phyloP scores from a whole-genome alignment of 352 stramenopile species.

The Pythium volutum region DNA sequence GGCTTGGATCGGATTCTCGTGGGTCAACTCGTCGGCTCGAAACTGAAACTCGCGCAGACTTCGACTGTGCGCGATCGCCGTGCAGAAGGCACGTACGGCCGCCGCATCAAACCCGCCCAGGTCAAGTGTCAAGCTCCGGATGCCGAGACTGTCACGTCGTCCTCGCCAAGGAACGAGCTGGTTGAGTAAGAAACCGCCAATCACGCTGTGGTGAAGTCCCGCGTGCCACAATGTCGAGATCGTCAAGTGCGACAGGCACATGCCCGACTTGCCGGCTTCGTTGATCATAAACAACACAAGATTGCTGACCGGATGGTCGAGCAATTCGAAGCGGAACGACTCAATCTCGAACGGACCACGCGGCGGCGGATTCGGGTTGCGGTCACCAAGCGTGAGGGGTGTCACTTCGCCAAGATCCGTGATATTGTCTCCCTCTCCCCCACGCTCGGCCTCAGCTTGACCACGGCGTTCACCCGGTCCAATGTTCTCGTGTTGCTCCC shows the following conservation, averaged over 20 bases:
- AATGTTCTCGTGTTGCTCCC: background rate
- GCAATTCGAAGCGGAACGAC: constrained; percentile 14
- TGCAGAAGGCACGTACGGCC: constrained; percentile 17
- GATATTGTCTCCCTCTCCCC: no score
- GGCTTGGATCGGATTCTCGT: constrained; percentile 5
- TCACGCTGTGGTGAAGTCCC: constrained; percentile 20
- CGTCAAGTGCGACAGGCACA: constrained; percentile 11
- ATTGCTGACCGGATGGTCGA: constrained; percentile 12
- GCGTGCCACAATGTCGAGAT: constrained; percentile 8
- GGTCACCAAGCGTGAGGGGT: background rate
- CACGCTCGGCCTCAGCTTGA: no score
- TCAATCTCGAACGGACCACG: constrained; percentile 13
- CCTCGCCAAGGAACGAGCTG: constrained; percentile 20
- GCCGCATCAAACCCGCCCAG: constrained; percentile 10
- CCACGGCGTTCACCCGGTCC: no score
- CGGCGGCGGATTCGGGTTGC: constrained; percentile 3
- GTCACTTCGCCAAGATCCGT: no score
- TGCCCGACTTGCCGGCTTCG: constrained; percentile 16
- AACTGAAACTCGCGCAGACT: constrained; percentile 11
- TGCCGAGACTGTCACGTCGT: constrained; percentile 8
- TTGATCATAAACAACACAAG: constrained; percentile 17
- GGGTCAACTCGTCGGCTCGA: background rate
- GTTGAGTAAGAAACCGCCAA: constrained; percentile 19
- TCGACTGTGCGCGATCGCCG: constrained; percentile 15
- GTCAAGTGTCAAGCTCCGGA: constrained; percentile 4